phyloP scores from a whole-genome alignment of 257 asterid species.

The Solanum pennellii region DNA sequence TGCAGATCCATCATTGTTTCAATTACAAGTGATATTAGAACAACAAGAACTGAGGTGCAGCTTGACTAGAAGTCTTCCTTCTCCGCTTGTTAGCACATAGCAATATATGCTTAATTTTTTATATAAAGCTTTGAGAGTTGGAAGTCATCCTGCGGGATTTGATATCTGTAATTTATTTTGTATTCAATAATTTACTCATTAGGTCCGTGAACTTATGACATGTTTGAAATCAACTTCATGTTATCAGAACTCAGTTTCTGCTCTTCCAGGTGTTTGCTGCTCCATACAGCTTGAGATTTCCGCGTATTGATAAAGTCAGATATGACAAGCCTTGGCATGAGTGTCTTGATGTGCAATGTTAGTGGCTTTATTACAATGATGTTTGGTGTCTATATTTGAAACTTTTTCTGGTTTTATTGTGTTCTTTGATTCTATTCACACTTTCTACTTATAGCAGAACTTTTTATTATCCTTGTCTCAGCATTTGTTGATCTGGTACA shows the following conservation, averaged over 20 bases:
- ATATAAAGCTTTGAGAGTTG: background rate
- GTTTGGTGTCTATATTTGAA: background rate
- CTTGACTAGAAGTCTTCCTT: background rate
- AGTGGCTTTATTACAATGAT: conserved; percentile 21
- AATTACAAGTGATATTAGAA: conserved; percentile 94
- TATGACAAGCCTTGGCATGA: conserved; percentile 98
- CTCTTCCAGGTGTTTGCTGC: conserved; percentile 83
- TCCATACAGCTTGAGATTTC: conserved; percentile 95
- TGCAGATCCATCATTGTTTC: conserved; percentile 80
- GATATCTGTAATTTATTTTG: background rate
- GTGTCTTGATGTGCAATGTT: conserved; percentile 89
- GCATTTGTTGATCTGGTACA: conserved; percentile 89
- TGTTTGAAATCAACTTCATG: background rate
- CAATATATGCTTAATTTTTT: background rate
- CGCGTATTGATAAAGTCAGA: conserved; percentile 89
- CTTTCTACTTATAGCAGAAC: background rate
- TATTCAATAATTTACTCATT: background rate
- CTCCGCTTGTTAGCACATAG: background rate
- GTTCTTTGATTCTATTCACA: background rate
- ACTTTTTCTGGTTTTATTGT: background rate
- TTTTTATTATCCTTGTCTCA: conserved; percentile 18
- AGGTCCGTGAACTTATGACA: background rate
- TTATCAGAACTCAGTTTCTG: background rate
- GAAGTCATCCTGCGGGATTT: background rate
- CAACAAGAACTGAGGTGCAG: conserved; percentile 86